A percentile compares a stretch with the other conserved stretches of the same genome.
phyloP scores from a whole-genome alignment of 2,329 filamentous ascomycete species.

The Neofusicoccum kwambonambiense region DNA sequence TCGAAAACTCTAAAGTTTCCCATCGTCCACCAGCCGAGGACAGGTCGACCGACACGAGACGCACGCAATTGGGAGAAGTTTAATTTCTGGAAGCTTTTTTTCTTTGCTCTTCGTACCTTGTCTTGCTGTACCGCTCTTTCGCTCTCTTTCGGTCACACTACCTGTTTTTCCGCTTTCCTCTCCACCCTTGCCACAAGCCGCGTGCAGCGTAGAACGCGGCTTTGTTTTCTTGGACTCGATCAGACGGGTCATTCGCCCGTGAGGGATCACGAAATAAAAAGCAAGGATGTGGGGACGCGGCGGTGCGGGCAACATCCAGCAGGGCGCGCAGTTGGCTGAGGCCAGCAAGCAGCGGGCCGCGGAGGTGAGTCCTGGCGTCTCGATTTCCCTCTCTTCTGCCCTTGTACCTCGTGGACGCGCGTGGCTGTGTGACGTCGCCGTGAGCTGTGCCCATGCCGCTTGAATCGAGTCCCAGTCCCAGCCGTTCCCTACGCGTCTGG shows the following conservation, averaged over 20 bases:
- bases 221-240: not conserved
- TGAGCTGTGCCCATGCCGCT: too few species aligned
- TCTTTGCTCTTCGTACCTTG: not conserved
- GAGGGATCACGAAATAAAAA: not conserved
- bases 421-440: not conserved
- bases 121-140: not conserved
- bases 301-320: slow-evolving; percentile 46
- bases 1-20: too few species aligned
- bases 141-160: not conserved
- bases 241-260: too few species aligned
- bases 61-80: not conserved
- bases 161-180: not conserved
- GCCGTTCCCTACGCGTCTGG: too few species aligned
- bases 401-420: not conserved
- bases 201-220: not conserved
- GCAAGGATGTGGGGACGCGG: slow-evolving; percentile 42
- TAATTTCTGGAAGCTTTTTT: not conserved
- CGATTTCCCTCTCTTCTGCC: not conserved
- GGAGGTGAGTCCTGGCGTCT: slow-evolving; percentile 27
- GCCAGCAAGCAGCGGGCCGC: slow-evolving; percentile 28
- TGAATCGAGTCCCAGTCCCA: too few species aligned
- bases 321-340: slow-evolving; percentile 30
- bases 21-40: not conserved
- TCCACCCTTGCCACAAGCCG: not conserved
- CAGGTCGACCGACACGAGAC: not conserved